A percentile compares a stretch with the other conserved stretches of the same genome.
Evolutionary conservation across 805 yeast genomes (phyloP).

Genomic region (Priceomyces carsonii): DNA sequence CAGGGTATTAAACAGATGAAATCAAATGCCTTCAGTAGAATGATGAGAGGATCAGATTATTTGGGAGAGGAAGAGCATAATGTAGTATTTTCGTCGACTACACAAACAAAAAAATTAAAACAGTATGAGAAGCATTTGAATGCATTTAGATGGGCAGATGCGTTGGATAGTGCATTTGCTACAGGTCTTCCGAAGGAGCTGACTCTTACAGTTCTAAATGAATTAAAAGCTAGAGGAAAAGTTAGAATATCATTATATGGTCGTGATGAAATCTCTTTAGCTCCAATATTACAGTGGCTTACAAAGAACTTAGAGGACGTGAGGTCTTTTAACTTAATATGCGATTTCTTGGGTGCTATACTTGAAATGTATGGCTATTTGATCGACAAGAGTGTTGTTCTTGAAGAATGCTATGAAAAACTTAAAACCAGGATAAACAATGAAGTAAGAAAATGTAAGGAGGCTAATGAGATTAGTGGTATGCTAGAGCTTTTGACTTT

Average conservation of each 20-base stretch:
- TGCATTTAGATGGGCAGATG: slow-evolving; percentile 90
- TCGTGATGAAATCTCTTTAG: slow-evolving; percentile 82
- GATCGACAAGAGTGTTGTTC: slow-evolving; percentile 71
- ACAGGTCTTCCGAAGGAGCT: slow-evolving; percentile 79
- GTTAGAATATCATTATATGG: slow-evolving; percentile 76
- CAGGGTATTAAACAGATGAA: slow-evolving; percentile 51
- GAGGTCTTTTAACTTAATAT: slow-evolving; percentile 59
- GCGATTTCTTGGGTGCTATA: slow-evolving; percentile 68
- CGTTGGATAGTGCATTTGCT: slow-evolving; percentile 81
- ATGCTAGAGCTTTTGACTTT: slow-evolving; percentile 84
- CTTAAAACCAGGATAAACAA: slow-evolving; percentile 60
- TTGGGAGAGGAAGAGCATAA: slow-evolving; percentile 85
- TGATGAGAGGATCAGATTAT: slow-evolving; percentile 90
- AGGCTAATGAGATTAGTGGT: slow-evolving; percentile 88
- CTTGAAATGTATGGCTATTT: slow-evolving; percentile 76
- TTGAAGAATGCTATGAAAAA: slow-evolving; percentile 68
- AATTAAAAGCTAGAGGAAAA: slow-evolving; percentile 86
- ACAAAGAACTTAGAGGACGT: slow-evolving; percentile 76
- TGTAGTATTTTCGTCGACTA: slow-evolving; percentile 58
- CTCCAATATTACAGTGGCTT: slow-evolving; percentile 87
- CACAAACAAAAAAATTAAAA: slow-evolving; percentile 61
- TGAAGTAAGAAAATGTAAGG: slow-evolving; percentile 79
- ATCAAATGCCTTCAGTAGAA: slow-evolving; percentile 68
- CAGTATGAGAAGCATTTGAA: slow-evolving; percentile 82
- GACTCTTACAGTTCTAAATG: slow-evolving; percentile 80